A percentile compares a stretch with the other conserved stretches of the same genome.
Conservation (phyloP, 192 early-diverging fungal genomes). For the Coemansia sp. region DNA sequence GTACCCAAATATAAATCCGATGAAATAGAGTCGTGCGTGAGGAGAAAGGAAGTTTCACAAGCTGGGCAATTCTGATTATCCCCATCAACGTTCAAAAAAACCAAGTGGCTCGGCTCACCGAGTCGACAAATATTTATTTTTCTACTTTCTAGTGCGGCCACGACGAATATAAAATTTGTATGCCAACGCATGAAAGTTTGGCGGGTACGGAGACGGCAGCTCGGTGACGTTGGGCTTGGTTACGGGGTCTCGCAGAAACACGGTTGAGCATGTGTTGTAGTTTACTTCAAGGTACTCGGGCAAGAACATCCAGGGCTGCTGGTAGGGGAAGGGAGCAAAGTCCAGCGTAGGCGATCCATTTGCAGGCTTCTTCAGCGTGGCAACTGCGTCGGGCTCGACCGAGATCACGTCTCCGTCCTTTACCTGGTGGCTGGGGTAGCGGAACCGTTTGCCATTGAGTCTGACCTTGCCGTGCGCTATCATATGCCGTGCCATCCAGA, state of each 20-base stretch:
- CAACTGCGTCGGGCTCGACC: slow-evolving; percentile 73
- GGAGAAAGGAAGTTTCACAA: slow-evolving; percentile 18
- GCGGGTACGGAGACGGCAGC: slow-evolving; percentile 91
- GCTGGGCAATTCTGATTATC: not conserved
- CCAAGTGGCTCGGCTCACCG: not conserved
- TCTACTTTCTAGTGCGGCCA: slow-evolving; percentile 49
- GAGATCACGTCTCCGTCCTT: slow-evolving; percentile 87
- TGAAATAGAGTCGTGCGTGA: slow-evolving; percentile 11
- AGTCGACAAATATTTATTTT: not conserved
- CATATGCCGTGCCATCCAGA: slow-evolving; percentile 80
- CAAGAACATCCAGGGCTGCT: slow-evolving; percentile 92
- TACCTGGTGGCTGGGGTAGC: slow-evolving; percentile 70
- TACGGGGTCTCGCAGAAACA: slow-evolving; percentile 86
- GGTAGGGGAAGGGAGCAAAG: slow-evolving; percentile 69
- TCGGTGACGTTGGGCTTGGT: slow-evolving; percentile 81
- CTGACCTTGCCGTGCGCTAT: slow-evolving; percentile 85
- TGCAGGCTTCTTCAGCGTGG: slow-evolving; percentile 57
- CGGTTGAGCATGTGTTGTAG: slow-evolving; percentile 87
- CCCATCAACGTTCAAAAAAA: not conserved
- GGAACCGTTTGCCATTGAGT: slow-evolving; percentile 83
- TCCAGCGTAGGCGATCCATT: slow-evolving; percentile 56
- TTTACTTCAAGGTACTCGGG: slow-evolving; percentile 97
- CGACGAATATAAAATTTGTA: slow-evolving; percentile 86
- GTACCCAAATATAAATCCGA: slow-evolving; percentile 11
- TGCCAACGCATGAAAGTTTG: slow-evolving; percentile 83